Evolutionary conservation across 2,329 filamentous ascomycete genomes (phyloP).

Genomic region (Metarhizium rileyi): DNA sequence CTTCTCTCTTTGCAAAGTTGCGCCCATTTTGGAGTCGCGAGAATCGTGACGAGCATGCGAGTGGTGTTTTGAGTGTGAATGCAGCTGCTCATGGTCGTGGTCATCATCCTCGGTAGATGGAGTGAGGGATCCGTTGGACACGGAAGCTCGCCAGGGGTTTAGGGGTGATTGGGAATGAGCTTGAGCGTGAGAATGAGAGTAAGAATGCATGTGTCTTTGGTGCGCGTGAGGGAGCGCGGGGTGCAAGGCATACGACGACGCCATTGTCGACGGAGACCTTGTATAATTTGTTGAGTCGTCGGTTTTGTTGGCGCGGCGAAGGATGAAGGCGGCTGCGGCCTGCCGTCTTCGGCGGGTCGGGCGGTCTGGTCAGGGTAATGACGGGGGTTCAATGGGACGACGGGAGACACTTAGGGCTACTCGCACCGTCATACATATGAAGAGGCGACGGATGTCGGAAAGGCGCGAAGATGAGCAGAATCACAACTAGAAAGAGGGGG

Average conservation of each 20-base stretch:
- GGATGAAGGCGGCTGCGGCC: conserved; percentile 8
- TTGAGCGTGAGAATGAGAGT: conserved; percentile 23
- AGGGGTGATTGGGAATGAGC: conserved; percentile 25
- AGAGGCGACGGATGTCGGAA: not conserved
- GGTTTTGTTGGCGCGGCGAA: not conserved
- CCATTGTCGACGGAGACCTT: conserved; percentile 23
- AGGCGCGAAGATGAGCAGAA: not conserved
- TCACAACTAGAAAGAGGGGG: not conserved
- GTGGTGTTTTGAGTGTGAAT: conserved; percentile 18
- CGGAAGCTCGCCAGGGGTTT: conserved; percentile 26
- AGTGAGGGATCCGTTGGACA: conserved; percentile 23
- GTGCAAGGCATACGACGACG: conserved; percentile 45
- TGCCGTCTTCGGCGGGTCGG: conserved; percentile 7
- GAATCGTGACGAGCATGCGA: conserved; percentile 21
- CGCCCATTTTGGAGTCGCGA: conserved; percentile 20
- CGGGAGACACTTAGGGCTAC: conserved; percentile 12
- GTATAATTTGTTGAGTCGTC: too few species aligned
- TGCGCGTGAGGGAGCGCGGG: conserved; percentile 39
- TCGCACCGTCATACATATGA: conserved; percentile 15
- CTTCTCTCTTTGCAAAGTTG: conserved; percentile 20
- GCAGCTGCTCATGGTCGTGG: conserved; percentile 18
- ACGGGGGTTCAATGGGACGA: conserved; percentile 10
- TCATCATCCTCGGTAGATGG: conserved; percentile 21
- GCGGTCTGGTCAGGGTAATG: conserved; percentile 7
- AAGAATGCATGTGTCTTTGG: conserved; percentile 31